phyloP scores from a whole-genome alignment of 2,329 filamentous ascomycete species.

The Xylaria multiplex region DNA sequence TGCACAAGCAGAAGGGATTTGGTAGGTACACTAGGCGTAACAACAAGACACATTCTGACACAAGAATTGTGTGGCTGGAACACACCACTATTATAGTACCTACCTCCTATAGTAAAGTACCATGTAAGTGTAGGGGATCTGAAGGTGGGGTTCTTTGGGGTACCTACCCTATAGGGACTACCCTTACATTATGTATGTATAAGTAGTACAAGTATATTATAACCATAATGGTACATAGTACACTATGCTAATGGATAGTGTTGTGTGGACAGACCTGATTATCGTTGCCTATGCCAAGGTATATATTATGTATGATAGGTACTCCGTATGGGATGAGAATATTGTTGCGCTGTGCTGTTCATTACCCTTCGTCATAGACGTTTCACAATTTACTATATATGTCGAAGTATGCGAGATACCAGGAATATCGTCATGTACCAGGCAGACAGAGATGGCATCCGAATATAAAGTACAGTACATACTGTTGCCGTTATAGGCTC shows the following conservation, averaged over 20 bases:
- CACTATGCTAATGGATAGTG: too few relatives aligned
- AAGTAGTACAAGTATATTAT: too few relatives aligned
- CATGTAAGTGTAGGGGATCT: background rate
- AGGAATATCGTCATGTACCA: background rate
- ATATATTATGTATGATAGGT: background rate
- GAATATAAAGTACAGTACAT: background rate
- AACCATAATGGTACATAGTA: too few relatives aligned
- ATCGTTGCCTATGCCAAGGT: background rate
- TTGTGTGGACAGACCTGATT: too few relatives aligned
- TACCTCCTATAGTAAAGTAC: background rate
- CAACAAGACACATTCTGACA: too few relatives aligned
- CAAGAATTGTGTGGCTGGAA: too few relatives aligned
- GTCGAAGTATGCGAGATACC: slow-evolving; percentile 9
- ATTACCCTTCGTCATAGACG: background rate
- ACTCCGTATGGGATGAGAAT: background rate
- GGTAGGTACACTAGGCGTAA: too few relatives aligned
- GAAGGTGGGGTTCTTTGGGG: slow-evolving; percentile 12
- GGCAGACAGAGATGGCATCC: background rate
- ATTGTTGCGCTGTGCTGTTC: background rate
- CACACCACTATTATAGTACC: background rate
- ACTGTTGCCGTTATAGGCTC: background rate
- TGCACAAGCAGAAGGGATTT: too few relatives aligned
- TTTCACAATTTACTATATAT: background rate
- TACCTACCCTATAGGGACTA: slow-evolving; percentile 19
- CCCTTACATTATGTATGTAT: too few relatives aligned